Conservation (phyloP, 169 alveolate genomes). For the Plasmodium berghei region DNA sequence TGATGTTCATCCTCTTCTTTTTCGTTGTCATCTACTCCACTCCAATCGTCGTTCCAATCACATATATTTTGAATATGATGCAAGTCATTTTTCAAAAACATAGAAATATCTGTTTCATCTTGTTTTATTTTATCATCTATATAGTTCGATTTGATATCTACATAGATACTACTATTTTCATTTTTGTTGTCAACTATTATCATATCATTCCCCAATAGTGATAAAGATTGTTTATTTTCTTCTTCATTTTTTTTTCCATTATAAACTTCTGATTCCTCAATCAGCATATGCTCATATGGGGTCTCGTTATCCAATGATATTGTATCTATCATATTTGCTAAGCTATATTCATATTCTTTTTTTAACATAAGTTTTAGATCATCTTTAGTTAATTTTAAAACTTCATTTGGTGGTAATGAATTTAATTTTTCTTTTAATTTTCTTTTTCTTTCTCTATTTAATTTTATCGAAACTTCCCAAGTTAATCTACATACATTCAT, state of each 20-base stretch:
- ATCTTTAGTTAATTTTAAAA: conserved; percentile 56
- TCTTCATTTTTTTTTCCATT: not conserved
- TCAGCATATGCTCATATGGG: conserved; percentile 37
- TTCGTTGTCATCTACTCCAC: conserved; percentile 12
- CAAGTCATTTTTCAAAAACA: not conserved
- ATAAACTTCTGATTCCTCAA: conserved; percentile 20
- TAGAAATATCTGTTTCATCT: not conserved
- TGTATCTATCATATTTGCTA: conserved; percentile 52
- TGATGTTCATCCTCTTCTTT: conserved; percentile 42
- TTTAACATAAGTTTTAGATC: conserved; percentile 47
- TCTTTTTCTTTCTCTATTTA: conserved; percentile 71
- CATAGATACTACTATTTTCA: not conserved
- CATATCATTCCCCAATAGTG: not conserved
- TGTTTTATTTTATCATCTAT: conserved; percentile 7
- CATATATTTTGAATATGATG: not conserved
- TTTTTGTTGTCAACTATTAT: not conserved
- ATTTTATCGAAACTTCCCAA: conserved; percentile 82
- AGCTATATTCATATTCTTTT: conserved; percentile 64
- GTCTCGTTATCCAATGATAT: conserved; percentile 30
- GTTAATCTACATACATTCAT: conserved; percentile 80
- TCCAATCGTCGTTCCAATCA: not conserved
- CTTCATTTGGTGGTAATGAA: conserved; percentile 58
- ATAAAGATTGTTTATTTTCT: not conserved
- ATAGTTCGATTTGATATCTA: conserved; percentile 1
- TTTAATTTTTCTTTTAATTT: conserved; percentile 48